Conservation (phyloP, 192 early-diverging fungal species). For the Coemansia sp. region DNA sequence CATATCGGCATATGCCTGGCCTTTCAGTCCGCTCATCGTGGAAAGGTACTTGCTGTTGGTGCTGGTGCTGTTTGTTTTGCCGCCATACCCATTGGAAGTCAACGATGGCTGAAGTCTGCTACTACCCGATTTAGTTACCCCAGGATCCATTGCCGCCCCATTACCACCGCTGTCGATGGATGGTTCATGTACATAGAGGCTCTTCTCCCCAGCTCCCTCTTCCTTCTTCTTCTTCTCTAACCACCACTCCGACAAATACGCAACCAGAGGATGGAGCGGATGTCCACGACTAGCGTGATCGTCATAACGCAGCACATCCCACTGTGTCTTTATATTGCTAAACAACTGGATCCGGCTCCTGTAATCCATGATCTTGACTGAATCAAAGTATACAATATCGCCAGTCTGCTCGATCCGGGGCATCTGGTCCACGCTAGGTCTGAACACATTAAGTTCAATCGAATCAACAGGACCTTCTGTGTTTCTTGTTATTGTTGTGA, state of each 20-base stretch:
- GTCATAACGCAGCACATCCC: constrained; percentile 9
- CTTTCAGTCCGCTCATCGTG: constrained; percentile 3
- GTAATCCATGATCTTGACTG: constrained; percentile 8
- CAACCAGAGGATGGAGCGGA: constrained; percentile 6
- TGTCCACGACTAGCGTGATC: background rate
- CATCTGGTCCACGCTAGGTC: constrained; percentile 4
- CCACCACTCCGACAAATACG: constrained; percentile 25
- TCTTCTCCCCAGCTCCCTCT: no score
- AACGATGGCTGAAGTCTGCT: no score
- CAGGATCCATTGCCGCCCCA: background rate
- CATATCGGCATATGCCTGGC: constrained; percentile 13
- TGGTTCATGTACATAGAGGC: no score
- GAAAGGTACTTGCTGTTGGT: constrained; percentile 7
- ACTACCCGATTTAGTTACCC: no score
- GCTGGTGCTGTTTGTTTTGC: background rate
- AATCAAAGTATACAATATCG: constrained; percentile 26
- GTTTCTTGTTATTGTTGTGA: no score
- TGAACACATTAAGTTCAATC: constrained; percentile 10
- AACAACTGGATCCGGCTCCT: background rate
- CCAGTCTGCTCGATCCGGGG: constrained; percentile 13
- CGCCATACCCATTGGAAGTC: no score
- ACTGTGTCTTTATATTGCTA: constrained; percentile 9
- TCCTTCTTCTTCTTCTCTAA: background rate
- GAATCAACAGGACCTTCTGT: background rate
- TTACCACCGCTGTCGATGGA: no score